Evolutionary conservation across 495 filamentous ascomycete species (phyloP), one percentile per base, ranked within the genome.

Genomic region (Neurospora africana): DNA sequence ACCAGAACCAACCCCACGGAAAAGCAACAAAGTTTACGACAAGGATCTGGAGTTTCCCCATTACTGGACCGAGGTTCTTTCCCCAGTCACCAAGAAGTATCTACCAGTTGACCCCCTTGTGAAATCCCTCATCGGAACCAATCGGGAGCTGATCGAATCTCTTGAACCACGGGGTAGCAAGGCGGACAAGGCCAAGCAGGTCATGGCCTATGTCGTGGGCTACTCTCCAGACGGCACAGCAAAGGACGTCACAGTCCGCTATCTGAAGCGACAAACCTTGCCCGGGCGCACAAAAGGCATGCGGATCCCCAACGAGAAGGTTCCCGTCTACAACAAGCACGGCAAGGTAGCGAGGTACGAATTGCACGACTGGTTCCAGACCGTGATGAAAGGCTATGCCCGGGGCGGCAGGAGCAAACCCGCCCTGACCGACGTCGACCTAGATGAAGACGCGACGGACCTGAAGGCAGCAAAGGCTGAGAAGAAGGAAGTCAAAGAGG

Each of bases 191-290:
- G 89, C 91, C 5, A 97, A 94, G 76, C 95, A 98, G 79, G 89
- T 96, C 17, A 93, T 97, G 71, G 90, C 92, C 69, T 99, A 99
- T 73, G 87, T 96, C n/a, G 84, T 99, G 13, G 94, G 90, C 0
- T 93, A 92, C 82, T 93, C 93, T 3, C 76, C 88, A 11, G 93
- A 98, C 77, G 92, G 91, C 15, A 93, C 93, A 0, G 96, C 93
- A 11, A 98, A 98, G 81, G 95, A 98, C 77, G 92, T 99, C 43
- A 98, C 95, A 1, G 91, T 93, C 5, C 89, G 95, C 17, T 98
- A 99, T 80, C 89, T 98, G 8, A 93, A 91, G 74, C 87, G 90
- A 23, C 92, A 92, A 68, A 87, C 88, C 44, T 91, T 93, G 83
- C 95, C 95, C 4, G 93, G 96, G 6, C 92, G 93, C 72, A 95